These are phyloP conservation scores for Mucuna pruriens DNA, from an alignment of 306 rosid species.

Conservation along the genomic window DNA sequence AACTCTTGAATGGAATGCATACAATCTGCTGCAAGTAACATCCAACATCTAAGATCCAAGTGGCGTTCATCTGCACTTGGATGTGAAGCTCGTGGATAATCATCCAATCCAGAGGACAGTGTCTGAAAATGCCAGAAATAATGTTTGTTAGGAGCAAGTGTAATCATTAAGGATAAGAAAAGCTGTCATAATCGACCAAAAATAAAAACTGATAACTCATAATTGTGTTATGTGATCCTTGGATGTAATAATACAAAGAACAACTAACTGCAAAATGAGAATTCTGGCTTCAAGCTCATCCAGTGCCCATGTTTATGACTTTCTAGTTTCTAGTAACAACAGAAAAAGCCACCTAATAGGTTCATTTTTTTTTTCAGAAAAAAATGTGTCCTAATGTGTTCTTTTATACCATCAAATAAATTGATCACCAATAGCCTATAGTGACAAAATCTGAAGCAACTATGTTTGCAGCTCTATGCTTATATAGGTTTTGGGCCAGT, in stretches of 20 bases:
- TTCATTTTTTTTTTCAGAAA: conserved; percentile 17
- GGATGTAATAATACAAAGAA: conserved; percentile 27
- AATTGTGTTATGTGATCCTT: neutral
- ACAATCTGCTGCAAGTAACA: conserved; percentile 94
- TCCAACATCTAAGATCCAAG: conserved; percentile 95
- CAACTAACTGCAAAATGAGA: conserved; percentile 23
- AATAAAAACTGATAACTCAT: neutral
- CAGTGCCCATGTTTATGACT: conserved; percentile 1
- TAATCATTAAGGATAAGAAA: conserved; percentile 22
- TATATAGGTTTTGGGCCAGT: conserved; percentile 14
- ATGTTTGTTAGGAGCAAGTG: conserved; percentile 34
- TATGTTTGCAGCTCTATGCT: neutral
- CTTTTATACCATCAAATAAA: conserved; percentile 16
- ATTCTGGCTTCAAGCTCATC: conserved; percentile 28
- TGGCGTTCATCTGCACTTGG: conserved; percentile 90
- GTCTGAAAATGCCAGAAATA: conserved; percentile 60
- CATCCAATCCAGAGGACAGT: conserved; percentile 92
- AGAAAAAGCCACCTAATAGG: conserved; percentile 18
- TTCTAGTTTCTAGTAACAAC: conserved; percentile 12
- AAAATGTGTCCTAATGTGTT: neutral
- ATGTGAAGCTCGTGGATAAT: conserved; percentile 97
- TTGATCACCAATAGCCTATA: conserved; percentile 5
- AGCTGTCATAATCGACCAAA: conserved; percentile 28
- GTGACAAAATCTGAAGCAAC: conserved; percentile 7
- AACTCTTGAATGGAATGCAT: conserved; percentile 74